A percentile compares a stretch with the other conserved stretches of the same genome.
These are phyloP conservation scores for Trichomonascus vanleenenianus DNA, from an alignment of 805 yeast genomes.

Conservation along the genomic window DNA sequence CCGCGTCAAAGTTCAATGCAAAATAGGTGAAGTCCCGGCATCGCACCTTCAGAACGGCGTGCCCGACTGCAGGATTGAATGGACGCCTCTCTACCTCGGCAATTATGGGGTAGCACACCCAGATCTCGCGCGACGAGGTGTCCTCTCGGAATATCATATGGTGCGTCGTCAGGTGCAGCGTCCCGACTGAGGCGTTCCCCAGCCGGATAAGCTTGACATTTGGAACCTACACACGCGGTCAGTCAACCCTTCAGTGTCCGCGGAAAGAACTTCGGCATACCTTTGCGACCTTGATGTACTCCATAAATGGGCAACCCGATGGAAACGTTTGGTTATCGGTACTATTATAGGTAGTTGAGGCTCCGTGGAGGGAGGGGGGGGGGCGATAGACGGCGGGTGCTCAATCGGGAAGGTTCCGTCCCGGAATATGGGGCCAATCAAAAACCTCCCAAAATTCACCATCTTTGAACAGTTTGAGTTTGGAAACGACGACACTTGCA, in stretches of 20 bases:
- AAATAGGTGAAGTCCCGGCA: conserved; percentile 82
- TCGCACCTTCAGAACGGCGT: conserved; percentile 53
- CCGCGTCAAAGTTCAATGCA: conserved; percentile 63
- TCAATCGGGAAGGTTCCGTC: too few relatives aligned
- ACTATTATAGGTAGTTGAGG: background rate
- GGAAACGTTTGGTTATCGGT: too few relatives aligned
- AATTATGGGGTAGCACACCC: conserved; percentile 88
- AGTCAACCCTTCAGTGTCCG: background rate
- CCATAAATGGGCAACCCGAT: conserved; percentile 30
- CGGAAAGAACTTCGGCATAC: conserved; percentile 23
- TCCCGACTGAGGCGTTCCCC: conserved; percentile 49
- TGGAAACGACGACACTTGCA: background rate
- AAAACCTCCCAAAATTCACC: conserved; percentile 2
- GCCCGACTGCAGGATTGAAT: conserved; percentile 11
- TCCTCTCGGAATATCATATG: conserved; percentile 53
- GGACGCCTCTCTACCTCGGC: conserved; percentile 31
- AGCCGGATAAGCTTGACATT: conserved; percentile 50
- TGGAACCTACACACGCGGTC: conserved; percentile 20
- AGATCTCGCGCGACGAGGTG: conserved; percentile 50
- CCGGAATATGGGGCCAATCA: background rate
- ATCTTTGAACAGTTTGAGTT: background rate
- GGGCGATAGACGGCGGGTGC: background rate
- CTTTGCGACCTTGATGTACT: conserved; percentile 46
- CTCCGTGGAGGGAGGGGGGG: too few relatives aligned
- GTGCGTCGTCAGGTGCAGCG: conserved; percentile 64